A percentile compares a stretch with the other conserved stretches of the same genome.
Conservation (phyloP, 768 basidiomycete species). For the Roridomyces roridus region DNA sequence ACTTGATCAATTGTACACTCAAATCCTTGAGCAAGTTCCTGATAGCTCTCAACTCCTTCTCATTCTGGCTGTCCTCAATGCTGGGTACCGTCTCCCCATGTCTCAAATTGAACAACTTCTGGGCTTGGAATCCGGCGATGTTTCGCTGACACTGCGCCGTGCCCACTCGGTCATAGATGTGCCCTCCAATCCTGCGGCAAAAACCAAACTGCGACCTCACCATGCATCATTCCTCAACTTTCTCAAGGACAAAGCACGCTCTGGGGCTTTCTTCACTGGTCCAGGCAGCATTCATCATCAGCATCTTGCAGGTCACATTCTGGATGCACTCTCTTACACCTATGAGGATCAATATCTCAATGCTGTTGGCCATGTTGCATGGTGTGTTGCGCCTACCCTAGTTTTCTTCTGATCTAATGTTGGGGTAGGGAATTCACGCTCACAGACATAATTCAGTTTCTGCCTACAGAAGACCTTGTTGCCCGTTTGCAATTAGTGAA, state of each 20-base stretch:
- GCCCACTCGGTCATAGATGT: neutral
- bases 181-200: neutral
- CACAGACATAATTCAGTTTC: neutral
- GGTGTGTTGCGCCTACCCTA: neutral
- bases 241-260: neutral
- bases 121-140: too few relatives aligned
- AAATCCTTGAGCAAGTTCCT: neutral
- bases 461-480: neutral
- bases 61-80: neutral
- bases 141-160: neutral
- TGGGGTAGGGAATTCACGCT: neutral
- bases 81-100: neutral
- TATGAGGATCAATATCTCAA: neutral
- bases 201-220: neutral
- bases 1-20: constrained; percentile 6
- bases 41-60: neutral
- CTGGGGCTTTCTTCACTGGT: neutral
- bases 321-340: neutral
- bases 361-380: neutral
- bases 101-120: neutral
- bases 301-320: too few relatives aligned
- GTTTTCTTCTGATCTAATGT: neutral
- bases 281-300: neutral
- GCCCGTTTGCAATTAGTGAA: neutral
- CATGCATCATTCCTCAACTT: neutral